Conservation (phyloP, 2,329 filamentous ascomycete species). For the Epichloe uncinata region DNA sequence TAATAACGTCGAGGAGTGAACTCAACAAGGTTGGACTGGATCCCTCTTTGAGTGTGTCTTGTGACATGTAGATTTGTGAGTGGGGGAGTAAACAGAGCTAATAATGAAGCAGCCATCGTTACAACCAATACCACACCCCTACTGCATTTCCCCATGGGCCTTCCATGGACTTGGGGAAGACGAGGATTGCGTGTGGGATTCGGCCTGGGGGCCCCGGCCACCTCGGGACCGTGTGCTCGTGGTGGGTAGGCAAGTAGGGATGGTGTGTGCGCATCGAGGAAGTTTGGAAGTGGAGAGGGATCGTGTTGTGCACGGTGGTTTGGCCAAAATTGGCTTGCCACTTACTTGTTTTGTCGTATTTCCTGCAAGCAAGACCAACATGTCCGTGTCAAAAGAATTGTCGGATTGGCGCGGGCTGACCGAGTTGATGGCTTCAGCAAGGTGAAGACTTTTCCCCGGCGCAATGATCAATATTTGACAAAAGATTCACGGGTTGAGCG, state of each 20-base stretch:
- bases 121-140: constrained; percentile 1
- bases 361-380: neutral
- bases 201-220: neutral
- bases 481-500: neutral
- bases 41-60: neutral
- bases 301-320: neutral
- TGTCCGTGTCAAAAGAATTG: neutral
- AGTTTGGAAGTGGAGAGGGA: neutral
- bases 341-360: neutral
- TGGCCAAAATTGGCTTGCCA: neutral
- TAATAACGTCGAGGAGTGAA: neutral
- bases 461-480: neutral
- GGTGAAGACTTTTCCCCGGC: neutral
- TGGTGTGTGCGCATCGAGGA: neutral
- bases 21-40: neutral
- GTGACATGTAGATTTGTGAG: neutral
- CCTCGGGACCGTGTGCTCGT: neutral
- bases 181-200: neutral
- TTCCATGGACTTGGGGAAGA: neutral
- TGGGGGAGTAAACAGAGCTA: neutral
- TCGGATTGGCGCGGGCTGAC: neutral
- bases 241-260: neutral
- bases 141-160: constrained; percentile 3
- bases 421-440: neutral
- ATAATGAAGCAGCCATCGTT: neutral